A percentile compares a stretch with the other conserved stretches of the same genome.
Evolutionary conservation across 495 filamentous ascomycete species (phyloP).

Genomic region (Pyrenula massariospora): DNA sequence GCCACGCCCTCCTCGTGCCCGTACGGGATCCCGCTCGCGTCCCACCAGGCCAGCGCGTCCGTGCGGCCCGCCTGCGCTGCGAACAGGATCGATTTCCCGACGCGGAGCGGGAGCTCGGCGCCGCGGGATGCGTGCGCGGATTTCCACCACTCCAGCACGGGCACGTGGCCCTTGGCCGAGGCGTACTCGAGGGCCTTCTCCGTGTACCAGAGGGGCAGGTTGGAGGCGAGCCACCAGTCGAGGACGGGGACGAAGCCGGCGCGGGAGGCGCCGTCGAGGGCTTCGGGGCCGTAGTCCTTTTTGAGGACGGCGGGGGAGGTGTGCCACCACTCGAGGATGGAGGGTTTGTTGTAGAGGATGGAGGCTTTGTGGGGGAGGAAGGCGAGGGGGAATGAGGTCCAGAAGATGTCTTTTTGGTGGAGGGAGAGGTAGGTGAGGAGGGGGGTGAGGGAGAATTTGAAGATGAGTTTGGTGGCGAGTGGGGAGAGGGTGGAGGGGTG

Average conservation of each 20-base stretch:
- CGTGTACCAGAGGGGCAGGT: slow-evolving; percentile 69
- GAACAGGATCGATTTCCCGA: slow-evolving; percentile 67
- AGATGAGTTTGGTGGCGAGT: slow-evolving; percentile 73
- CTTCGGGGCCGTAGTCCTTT: slow-evolving; percentile 68
- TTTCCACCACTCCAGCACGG: slow-evolving; percentile 87
- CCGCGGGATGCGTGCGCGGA: slow-evolving; percentile 29
- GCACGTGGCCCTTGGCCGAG: slow-evolving; percentile 67
- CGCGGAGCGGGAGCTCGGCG: slow-evolving; percentile 48
- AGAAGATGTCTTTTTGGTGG: slow-evolving; percentile 67
- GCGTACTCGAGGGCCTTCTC: slow-evolving; percentile 80
- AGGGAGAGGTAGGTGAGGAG: slow-evolving; percentile 74
- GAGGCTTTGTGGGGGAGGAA: slow-evolving; percentile 77
- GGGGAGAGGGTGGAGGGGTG: slow-evolving; percentile 48
- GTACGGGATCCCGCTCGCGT: slow-evolving; percentile 59
- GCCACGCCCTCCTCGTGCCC: slow-evolving; percentile 66
- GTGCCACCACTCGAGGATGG: slow-evolving; percentile 83
- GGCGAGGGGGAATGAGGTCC: slow-evolving; percentile 67
- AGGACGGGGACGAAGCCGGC: slow-evolving; percentile 74
- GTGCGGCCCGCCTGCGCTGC: slow-evolving; percentile 69
- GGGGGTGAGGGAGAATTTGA: slow-evolving; percentile 73
- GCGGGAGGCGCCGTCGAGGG: slow-evolving; percentile 74
- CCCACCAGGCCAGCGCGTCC: slow-evolving; percentile 71
- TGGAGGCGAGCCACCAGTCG: slow-evolving; percentile 82
- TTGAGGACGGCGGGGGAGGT: slow-evolving; percentile 63
- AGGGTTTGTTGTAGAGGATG: slow-evolving; percentile 71